Evolutionary conservation across 495 filamentous ascomycete species (phyloP), one percentile per base, ranked within the genome.

Genomic region (Xanthoparmelia taractica): DNA sequence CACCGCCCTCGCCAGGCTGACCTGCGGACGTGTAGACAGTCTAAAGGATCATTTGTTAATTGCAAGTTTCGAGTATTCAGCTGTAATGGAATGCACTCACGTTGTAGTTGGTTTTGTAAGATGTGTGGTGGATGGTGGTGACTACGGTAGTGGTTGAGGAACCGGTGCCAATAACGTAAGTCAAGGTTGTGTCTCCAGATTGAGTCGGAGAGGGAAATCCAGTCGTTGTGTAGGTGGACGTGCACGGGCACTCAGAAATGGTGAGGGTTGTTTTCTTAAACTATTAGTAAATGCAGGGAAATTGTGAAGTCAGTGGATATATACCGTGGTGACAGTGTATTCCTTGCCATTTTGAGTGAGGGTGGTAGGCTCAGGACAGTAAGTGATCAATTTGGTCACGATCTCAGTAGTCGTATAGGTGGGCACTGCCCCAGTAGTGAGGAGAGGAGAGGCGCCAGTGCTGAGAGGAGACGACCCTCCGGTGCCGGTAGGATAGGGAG

Each of bases 281-380:
- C 1, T 10, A 31, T 55, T 47, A 56, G 36, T 34, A 54, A 31
- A 4, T 17, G 29, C 27, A n/a, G 50, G n/a, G 8, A 1, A 10
- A 33, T 8, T 10, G 29, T n/a, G 17, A 18, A 11, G 27, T 10
- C 10, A 18, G 25, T 33, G n/a, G 31, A 23, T 34, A 41, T 76
- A 65, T 76, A 82, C 85, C 77, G 83, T 80, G 70, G 87, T 87
- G 76, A 91, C 82, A 73, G 84, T 90, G 87, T 90, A 88, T 78
- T 89, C 92, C 64, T 80, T 76, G 76, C 77, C 78, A 74, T 81
- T 82, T 79, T 85, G 78, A 72, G 82, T 83, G 77, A 94, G 74
- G 68, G 77, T 72, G 58, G 38, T 63, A 37, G 50, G 66, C n/a
- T 34, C 50, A 2, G 50, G 50, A 29, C 50, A 54, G 50, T 54